Base-by-base conservation (phyloP, 2,329 filamentous ascomycete species). In the Monosporascus sp. region DNA sequence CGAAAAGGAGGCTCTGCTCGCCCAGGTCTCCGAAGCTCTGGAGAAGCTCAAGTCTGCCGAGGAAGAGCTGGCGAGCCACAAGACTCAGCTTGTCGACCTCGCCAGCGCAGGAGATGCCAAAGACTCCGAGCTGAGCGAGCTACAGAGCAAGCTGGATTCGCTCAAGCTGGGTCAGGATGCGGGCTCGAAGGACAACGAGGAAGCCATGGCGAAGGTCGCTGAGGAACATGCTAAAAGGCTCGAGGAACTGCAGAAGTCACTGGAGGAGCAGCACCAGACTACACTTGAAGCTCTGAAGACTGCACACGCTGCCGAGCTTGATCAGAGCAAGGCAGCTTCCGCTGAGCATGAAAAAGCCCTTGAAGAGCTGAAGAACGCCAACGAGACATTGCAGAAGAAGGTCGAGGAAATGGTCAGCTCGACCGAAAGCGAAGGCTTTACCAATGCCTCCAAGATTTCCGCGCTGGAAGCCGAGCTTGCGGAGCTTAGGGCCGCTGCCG, bases 341-440 rank as follows among this genome's bases (percentile, higher is more conserved):
- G 70, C 72, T 14, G 75, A 74, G 2, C 76, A 81, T 31, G 76
- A 81, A 55, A 70, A 76, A 52, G 71, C 75, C 20, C 64, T 84
- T 28, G 67, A 73, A 9, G 78, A 80, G 9, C 69, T 84, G 47
- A 79, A 77, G 61, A 60, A 73, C 4, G 69, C 68, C 48, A 79
- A 85, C 56, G 78, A 83, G 51, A 62, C 71, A 11, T 68, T 86
- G 46, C 77, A 85, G 66, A 76, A 72, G 62, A 78, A 81, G 67
- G 72, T 86, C 35, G 76, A 81, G 20, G 76, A 79, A 41, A 65
- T 85, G 50, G 72, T 72, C 1, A 71, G 75, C 2, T 75, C 77
- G 2, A 77, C 74, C 24, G 74, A 77, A 49, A 70, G 69, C 22
- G 76, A 78, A 53, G 68, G 72, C 37, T 72, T 77, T 47, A 74